Conservation (phyloP, 2,329 filamentous ascomycete genomes). For the Blumeria hordei region DNA sequence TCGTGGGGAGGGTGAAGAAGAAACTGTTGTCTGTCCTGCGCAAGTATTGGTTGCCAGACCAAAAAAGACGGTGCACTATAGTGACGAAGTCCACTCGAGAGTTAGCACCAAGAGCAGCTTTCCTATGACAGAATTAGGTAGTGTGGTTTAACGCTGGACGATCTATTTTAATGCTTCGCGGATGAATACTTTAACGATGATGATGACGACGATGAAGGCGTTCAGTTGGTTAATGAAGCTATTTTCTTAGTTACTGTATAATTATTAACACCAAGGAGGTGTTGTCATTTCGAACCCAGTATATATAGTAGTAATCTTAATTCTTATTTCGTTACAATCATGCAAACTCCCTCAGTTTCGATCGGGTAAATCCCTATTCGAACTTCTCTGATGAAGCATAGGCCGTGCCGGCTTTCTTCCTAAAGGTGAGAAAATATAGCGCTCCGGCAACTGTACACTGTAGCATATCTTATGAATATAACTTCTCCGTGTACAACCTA, state of each 20-base stretch:
- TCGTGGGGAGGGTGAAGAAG: constrained; percentile 63
- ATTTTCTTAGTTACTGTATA: too few species aligned
- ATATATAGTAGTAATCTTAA: not conserved
- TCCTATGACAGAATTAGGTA: constrained; percentile 9
- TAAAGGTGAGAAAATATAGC: too few species aligned
- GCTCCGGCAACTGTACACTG: too few species aligned
- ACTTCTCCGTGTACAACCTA: too few species aligned
- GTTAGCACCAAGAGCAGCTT: constrained; percentile 15
- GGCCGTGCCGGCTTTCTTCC: too few species aligned
- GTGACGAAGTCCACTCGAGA: constrained; percentile 7
- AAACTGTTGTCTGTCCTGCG: constrained; percentile 85
- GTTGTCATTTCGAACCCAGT: not conserved
- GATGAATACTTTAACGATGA: too few species aligned
- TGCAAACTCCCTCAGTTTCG: not conserved
- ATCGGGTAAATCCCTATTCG: not conserved
- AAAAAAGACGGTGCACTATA: constrained; percentile 12
- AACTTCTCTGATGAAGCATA: too few species aligned
- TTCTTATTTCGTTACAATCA: not conserved
- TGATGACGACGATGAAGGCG: too few species aligned
- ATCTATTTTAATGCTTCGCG: too few species aligned
- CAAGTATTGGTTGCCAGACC: constrained; percentile 56
- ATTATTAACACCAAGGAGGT: too few species aligned
- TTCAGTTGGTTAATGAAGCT: too few species aligned
- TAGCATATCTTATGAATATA: too few species aligned
- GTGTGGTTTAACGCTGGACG: constrained; percentile 6